phyloP scores from a whole-genome alignment of 2,329 filamentous ascomycete genomes.

The Fusarium fujikuroi region DNA sequence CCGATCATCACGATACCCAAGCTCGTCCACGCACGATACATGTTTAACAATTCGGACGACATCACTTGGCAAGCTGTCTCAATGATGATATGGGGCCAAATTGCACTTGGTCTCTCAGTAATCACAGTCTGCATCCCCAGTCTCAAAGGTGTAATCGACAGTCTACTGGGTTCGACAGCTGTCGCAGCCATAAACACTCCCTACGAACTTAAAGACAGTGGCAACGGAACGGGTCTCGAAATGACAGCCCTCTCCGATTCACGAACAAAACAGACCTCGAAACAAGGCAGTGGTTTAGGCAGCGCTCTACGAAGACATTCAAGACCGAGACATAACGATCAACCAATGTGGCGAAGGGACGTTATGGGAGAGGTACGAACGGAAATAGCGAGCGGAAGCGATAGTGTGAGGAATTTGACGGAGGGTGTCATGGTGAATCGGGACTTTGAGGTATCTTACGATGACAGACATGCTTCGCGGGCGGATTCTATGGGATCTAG shows the following conservation, averaged over 20 bases:
- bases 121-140: conserved; percentile 41
- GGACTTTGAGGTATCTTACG: conserved; percentile 41
- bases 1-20: conserved; percentile 35
- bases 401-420: conserved; percentile 39
- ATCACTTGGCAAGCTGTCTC: conserved; percentile 30
- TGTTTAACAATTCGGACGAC: conserved; percentile 27
- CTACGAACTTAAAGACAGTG: conserved; percentile 38
- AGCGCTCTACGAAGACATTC: conserved; percentile 4
- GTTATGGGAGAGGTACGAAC: neutral
- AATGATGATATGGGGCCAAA: conserved; percentile 37
- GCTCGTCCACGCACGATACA: conserved; percentile 18
- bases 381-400: conserved; percentile 27
- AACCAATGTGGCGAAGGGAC: conserved; percentile 30
- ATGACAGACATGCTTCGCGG: conserved; percentile 24
- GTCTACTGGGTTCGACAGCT: conserved; percentile 29
- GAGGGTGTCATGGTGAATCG: conserved; percentile 38
- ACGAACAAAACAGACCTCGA: conserved; percentile 10
- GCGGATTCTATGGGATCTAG: conserved; percentile 35
- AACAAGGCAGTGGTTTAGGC: neutral
- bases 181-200: conserved; percentile 36
- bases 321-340: neutral
- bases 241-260: conserved; percentile 23
- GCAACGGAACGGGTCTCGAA: conserved; percentile 30
- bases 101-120: conserved; percentile 32
- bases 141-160: conserved; percentile 40